A percentile compares a stretch with the other conserved stretches of the same genome.
Conservation (phyloP, 139 green algal species). For the Cymbomonas tetramitiformis region DNA sequence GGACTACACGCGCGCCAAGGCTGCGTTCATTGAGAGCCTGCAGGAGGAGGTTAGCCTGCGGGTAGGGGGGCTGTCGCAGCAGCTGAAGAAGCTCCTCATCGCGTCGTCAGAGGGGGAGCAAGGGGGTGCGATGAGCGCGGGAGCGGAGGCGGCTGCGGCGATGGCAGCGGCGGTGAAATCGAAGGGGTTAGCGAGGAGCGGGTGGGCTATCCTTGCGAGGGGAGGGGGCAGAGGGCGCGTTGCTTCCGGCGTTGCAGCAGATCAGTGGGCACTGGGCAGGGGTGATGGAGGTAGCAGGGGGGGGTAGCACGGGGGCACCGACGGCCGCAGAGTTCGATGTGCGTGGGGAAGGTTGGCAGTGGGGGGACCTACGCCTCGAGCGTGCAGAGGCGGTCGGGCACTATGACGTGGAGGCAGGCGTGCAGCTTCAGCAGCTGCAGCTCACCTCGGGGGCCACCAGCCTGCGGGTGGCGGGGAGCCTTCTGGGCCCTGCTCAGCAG, state of each 20-base stretch:
- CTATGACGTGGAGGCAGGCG: conserved; percentile 35
- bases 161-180: too few species aligned
- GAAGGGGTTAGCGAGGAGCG: too few species aligned
- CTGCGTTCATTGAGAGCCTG: conserved; percentile 46
- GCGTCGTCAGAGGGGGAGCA: too few species aligned
- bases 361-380: conserved; percentile 43
- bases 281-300: too few species aligned
- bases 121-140: too few species aligned
- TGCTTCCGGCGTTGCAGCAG: too few species aligned
- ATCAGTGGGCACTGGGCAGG: too few species aligned
- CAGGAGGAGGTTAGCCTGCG: not conserved
- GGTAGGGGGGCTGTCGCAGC: not conserved
- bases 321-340: conserved; percentile 52
- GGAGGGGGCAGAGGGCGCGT: too few species aligned
- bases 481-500: conserved; percentile 61
- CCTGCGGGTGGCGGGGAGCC: conserved; percentile 32
- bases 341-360: conserved; percentile 49
- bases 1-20: conserved; percentile 60
- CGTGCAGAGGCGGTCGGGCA: conserved; percentile 16
- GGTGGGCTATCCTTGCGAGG: too few species aligned
- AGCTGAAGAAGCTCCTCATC: conserved; percentile 2
- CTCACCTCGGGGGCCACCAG: conserved; percentile 31
- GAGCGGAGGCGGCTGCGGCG: too few species aligned
- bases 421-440: conserved; percentile 61
- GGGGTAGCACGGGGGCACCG: conserved; percentile 36